A percentile compares a stretch with the other conserved stretches of the same genome.
These are phyloP conservation scores for Inga laurina DNA, from an alignment of 306 rosid species.

Conservation along the genomic window DNA sequence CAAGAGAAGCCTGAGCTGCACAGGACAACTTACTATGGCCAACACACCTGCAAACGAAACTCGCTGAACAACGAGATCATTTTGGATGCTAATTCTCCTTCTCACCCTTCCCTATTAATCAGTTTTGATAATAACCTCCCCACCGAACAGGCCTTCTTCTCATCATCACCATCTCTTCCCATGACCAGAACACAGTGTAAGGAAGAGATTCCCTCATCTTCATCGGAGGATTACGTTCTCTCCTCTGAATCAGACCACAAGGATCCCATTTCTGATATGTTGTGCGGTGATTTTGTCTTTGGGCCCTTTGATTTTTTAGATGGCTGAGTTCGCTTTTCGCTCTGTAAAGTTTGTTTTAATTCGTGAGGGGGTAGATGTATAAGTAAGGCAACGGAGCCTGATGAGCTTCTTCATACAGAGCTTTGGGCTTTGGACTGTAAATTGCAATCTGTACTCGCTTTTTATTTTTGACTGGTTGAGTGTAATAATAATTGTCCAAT, in stretches of 20 bases:
- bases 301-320: background rate
- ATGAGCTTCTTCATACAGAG: background rate
- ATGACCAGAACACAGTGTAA: conserved; percentile 26
- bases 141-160: conserved; percentile 23
- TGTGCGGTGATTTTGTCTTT: conserved; percentile 7
- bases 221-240: conserved; percentile 37
- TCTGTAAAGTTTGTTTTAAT: background rate
- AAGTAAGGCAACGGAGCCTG: background rate
- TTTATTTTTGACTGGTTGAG: background rate
- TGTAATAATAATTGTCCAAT: background rate
- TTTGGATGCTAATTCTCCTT: conserved; percentile 40
- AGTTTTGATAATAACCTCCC: conserved; percentile 50
- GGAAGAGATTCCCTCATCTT: conserved; percentile 31
- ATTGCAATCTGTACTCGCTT: background rate
- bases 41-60: conserved; percentile 56
- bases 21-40: conserved; percentile 58
- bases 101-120: conserved; percentile 37
- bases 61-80: conserved; percentile 48
- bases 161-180: background rate
- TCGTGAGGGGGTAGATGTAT: background rate
- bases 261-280: conserved; percentile 12
- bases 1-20: conserved; percentile 49
- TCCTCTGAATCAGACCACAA: conserved; percentile 32
- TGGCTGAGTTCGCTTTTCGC: background rate
- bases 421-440: background rate